A percentile compares a stretch with the other conserved stretches of the same genome.
These are phyloP conservation scores for Pneumocystis wakefieldiae DNA, from an alignment of 1,139 yeast species.

Conservation along the genomic window DNA sequence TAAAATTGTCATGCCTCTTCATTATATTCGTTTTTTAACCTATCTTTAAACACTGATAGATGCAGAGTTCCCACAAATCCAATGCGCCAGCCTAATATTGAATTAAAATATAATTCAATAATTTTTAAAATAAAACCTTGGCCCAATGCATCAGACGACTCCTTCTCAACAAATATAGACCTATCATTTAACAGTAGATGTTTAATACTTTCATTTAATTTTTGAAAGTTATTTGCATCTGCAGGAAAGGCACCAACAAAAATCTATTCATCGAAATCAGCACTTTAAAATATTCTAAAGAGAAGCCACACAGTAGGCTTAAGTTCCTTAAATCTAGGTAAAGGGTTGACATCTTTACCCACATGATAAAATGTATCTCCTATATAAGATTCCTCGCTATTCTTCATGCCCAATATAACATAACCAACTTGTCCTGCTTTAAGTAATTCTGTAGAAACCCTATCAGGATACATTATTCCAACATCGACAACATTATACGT, in stretches of 20 bases:
- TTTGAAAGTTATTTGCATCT: slow-evolving; percentile 80
- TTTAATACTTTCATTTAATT: slow-evolving; percentile 76
- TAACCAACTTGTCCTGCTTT: slow-evolving; percentile 91
- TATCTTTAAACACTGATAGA: slow-evolving; percentile 84
- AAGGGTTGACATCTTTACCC: slow-evolving; percentile 54
- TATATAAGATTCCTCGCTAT: slow-evolving; percentile 69
- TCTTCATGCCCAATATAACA: slow-evolving; percentile 83
- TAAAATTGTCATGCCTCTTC: slow-evolving; percentile 34
- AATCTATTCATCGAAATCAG: slow-evolving; percentile 19
- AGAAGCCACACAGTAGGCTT: slow-evolving; percentile 67
- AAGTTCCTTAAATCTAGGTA: slow-evolving; percentile 92
- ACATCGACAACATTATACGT: slow-evolving; percentile 80
- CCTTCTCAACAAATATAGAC: slow-evolving; percentile 76
- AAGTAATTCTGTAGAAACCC: slow-evolving; percentile 42
- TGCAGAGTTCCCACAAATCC: slow-evolving; percentile 91
- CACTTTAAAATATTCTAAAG: background rate
- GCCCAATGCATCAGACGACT: slow-evolving; percentile 86
- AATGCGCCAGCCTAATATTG: slow-evolving; percentile 63
- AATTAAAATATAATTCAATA: background rate
- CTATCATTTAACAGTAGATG: slow-evolving; percentile 82
- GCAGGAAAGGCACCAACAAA: slow-evolving; percentile 97
- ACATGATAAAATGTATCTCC: slow-evolving; percentile 78
- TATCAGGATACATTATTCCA: slow-evolving; percentile 91
- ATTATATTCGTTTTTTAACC: slow-evolving; percentile 86
- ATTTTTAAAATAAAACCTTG: slow-evolving; percentile 25